These are phyloP conservation scores for Vitis amurensis DNA, from an alignment of 164 flowering plant species.

Conservation along the genomic window DNA sequence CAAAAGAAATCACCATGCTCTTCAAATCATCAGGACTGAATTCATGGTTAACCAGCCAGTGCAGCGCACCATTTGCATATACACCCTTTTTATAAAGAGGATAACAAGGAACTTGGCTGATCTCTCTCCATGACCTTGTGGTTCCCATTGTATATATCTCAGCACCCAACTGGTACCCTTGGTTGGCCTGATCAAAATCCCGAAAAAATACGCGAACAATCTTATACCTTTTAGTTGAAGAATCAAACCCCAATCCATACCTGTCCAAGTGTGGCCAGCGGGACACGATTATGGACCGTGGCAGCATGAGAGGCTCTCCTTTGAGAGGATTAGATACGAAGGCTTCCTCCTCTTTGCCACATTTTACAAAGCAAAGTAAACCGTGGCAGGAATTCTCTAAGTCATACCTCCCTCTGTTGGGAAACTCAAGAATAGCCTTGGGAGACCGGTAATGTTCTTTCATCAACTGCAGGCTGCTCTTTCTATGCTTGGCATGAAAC, in stretches of 20 bases:
- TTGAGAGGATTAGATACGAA: background rate
- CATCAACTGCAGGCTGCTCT: no score
- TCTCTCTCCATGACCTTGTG: background rate
- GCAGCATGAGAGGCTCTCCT: background rate
- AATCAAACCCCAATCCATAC: constrained; percentile 8
- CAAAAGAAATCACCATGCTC: constrained; percentile 1
- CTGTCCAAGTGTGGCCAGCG: background rate
- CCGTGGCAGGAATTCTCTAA: constrained; percentile 4
- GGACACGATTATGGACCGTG: background rate
- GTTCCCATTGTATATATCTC: constrained; percentile 5
- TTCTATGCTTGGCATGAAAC: no score
- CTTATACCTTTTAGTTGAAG: constrained; percentile 4
- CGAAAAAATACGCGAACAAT: background rate
- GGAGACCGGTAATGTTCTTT: no score
- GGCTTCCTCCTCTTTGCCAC: background rate
- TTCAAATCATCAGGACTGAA: background rate
- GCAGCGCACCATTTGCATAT: constrained; percentile 6
- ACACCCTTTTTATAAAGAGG: constrained; percentile 2
- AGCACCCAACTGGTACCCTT: background rate
- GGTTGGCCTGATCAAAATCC: background rate
- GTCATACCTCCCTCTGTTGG: no score
- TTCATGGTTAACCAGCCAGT: background rate
- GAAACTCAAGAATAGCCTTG: no score
- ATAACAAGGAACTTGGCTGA: background rate
- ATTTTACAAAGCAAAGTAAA: constrained; percentile 7